Evolutionary conservation across 345 rosid species (phyloP).

Genomic region (Moringa oleifera): DNA sequence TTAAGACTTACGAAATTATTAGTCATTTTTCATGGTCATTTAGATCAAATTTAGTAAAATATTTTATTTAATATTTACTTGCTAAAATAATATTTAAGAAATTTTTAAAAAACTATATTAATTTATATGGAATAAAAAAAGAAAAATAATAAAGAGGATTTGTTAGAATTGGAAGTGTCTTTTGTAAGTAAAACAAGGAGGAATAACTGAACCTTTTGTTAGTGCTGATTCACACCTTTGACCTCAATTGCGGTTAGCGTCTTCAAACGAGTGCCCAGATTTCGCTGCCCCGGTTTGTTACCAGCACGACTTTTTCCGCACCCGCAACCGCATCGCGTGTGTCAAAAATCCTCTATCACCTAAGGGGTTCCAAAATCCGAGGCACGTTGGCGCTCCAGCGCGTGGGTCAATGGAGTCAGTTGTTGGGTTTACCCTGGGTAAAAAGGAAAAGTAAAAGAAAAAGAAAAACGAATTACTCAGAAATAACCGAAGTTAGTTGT

Average conservation of each 20-base stretch:
- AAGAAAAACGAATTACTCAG: slow-evolving; percentile 10
- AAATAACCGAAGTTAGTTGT: slow-evolving; percentile 39
- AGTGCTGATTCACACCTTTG: slow-evolving; percentile 33
- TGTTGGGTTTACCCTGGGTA: slow-evolving; percentile 4
- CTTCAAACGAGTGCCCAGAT: slow-evolving; percentile 21
- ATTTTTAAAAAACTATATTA: no score
- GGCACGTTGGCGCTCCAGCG: slow-evolving; percentile 17
- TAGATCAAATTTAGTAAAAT: no score
- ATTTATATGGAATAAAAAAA: no score
- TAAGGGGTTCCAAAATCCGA: neutral
- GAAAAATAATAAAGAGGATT: no score
- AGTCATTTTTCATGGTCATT: no score
- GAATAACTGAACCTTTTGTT: slow-evolving; percentile 32
- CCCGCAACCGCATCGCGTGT: slow-evolving; percentile 4
- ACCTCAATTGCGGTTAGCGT: slow-evolving; percentile 22
- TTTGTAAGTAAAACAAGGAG: slow-evolving; percentile 19
- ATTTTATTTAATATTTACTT: no score
- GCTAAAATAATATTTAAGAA: no score
- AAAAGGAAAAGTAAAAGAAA: slow-evolving; percentile 10
- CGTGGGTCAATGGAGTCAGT: neutral
- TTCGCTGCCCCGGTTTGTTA: slow-evolving; percentile 30
- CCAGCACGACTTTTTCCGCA: neutral
- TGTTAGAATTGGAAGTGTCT: no score
- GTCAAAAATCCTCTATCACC: neutral
- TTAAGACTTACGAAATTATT: no score